Conservation (phyloP, 164 flowering plant species). For the Nelumbo lutea region DNA sequence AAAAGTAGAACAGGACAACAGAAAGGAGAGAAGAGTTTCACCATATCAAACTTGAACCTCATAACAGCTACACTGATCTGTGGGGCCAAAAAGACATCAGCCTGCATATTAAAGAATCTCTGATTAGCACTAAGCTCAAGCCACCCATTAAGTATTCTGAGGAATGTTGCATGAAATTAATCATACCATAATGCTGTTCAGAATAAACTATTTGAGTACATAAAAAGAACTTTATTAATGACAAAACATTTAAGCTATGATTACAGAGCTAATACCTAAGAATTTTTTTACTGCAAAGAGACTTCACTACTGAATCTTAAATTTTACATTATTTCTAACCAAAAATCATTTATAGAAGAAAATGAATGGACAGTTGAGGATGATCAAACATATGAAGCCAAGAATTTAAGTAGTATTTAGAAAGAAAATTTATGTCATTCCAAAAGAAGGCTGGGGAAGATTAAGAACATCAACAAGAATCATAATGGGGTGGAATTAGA, state of each 20-base stretch:
- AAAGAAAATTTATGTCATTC: no score
- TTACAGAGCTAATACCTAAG: no score
- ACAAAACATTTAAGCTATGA: not conserved
- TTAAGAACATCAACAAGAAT: no score
- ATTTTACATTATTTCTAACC: no score
- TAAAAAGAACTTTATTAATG: not conserved
- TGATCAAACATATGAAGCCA: no score
- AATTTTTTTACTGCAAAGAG: no score
- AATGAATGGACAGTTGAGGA: no score
- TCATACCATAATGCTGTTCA: not conserved
- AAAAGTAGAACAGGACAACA: not conserved
- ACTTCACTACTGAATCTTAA: no score
- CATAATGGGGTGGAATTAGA: no score
- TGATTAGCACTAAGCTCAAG: conserved; percentile 4
- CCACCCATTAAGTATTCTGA: not conserved
- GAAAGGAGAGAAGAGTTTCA: conserved; percentile 15
- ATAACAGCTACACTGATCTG: conserved; percentile 40
- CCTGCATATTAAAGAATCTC: conserved; percentile 33
- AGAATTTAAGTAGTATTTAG: no score
- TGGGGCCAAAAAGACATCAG: conserved; percentile 72
- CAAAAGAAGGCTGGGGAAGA: no score
- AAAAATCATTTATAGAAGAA: no score
- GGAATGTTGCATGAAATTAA: not conserved
- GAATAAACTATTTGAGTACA: not conserved
- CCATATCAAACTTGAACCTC: conserved; percentile 62